Base-by-base conservation (phyloP, 1,139 yeast species). In the Pichia sp. region DNA sequence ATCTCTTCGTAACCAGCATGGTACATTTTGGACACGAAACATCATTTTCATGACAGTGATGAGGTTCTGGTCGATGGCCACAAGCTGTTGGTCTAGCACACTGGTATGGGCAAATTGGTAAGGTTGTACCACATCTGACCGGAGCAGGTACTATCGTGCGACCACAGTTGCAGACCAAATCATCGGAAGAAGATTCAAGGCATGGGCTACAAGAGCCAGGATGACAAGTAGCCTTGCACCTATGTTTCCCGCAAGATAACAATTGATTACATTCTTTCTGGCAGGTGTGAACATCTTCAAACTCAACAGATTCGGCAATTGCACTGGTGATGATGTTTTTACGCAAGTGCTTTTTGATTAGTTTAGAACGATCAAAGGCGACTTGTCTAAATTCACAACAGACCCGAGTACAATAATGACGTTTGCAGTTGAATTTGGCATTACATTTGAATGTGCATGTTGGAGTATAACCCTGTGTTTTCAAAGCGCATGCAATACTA, bases 201-300 rank as follows among this genome's bases (percentile, higher is more conserved):
- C 98, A 90, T 8, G 92, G 86, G 2, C 84, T 83, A 71, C 97
- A 90, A 1, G 88, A 80, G 0, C 97, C 97, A 13, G 81, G 74
- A 67, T 90, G 97, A 64, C 97, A 90, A 36, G 85, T 77, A 60
- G 85, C 81, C 46, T 78, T 79, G 69, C 97, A 90, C 49, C 75
- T 68, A 67, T 90, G 98, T 43, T 64, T 64, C 0, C 93, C 95
- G 71, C 97, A 90, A 32, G 82, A 70, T 54, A 88, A 75, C 58
- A 79, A 67, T 59, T 82, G 75, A 65, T 83, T 84, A 70, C 98
- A 90, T 1, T 79, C 77, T 55, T 77, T 77, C 5, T 88, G 77
- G 72, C 98, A 90, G 13, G 88, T 78, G 69, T 90, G 98, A 5
- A 75, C 77, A 0, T 92, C 84, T 66, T 90, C 97, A 40, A 87